These are phyloP conservation scores for Trichosporon sp. DNA, from an alignment of 1,284 basidiomycete species.

Conservation along the genomic window DNA sequence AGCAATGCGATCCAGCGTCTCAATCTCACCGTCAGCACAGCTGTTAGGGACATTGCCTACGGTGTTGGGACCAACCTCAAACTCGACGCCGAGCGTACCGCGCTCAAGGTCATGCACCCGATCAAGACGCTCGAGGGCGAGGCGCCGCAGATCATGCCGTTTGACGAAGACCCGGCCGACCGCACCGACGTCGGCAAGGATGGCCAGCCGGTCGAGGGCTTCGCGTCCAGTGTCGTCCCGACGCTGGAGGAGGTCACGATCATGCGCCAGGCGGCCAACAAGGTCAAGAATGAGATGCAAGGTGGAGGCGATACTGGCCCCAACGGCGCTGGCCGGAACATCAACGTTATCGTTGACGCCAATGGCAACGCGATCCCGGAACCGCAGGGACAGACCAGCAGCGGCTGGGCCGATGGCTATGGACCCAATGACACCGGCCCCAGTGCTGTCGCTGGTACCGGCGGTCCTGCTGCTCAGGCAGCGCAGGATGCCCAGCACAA, in stretches of 20 bases:
- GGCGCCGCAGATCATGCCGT: conserved; percentile 11
- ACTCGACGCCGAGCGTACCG: conserved; percentile 55
- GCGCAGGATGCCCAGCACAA: not conserved
- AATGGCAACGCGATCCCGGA: not conserved
- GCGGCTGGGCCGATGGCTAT: not conserved
- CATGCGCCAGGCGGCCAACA: conserved; percentile 7
- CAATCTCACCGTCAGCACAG: conserved; percentile 43
- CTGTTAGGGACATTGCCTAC: conserved; percentile 46
- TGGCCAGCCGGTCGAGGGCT: conserved; percentile 60
- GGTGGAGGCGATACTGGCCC: not conserved
- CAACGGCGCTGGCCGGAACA: not conserved
- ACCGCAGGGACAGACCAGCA: not conserved
- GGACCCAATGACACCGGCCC: not conserved
- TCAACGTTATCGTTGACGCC: not conserved
- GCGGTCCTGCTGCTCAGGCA: not conserved
- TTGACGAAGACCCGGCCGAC: conserved; percentile 59
- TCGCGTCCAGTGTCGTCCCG: conserved; percentile 68
- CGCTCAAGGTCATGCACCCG: conserved; percentile 59
- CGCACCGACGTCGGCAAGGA: conserved; percentile 63
- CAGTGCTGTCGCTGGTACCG: not conserved
- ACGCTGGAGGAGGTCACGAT: conserved; percentile 72
- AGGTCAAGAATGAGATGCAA: conserved; percentile 4
- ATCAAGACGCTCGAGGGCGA: conserved; percentile 49
- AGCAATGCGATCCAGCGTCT: conserved; percentile 43
- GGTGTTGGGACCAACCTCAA: conserved; percentile 53